Conservation (phyloP, 371 early-diverging fungal genomes). For the Apophysomyces variabilis region DNA sequence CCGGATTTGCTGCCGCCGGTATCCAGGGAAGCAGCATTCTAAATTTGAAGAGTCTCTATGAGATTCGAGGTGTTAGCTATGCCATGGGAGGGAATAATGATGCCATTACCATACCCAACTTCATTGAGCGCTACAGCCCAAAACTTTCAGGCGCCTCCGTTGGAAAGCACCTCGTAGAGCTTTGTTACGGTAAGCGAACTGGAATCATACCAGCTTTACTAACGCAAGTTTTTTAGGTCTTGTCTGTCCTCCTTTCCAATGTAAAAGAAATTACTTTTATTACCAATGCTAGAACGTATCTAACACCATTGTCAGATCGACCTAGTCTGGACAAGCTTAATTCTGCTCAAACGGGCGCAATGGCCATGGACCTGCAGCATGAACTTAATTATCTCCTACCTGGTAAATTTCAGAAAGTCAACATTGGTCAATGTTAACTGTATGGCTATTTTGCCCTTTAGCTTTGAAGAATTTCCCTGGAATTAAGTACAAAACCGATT, state of each 20-base stretch:
- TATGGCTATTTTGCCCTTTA: neutral
- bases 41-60: constrained; percentile 14
- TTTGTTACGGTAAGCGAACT: constrained; percentile 20
- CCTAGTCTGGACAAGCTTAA: constrained; percentile 26
- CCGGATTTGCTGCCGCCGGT: constrained; percentile 21
- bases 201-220: neutral
- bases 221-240: neutral
- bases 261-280: neutral
- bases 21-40: constrained; percentile 14
- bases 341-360: constrained; percentile 31
- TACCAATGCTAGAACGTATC: too few species aligned
- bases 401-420: neutral
- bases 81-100: constrained; percentile 27
- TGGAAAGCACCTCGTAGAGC: constrained; percentile 28
- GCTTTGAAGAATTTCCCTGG: constrained; percentile 19
- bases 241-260: constrained; percentile 13
- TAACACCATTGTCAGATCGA: constrained; percentile 11
- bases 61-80: constrained; percentile 31
- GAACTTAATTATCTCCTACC: constrained; percentile 28
- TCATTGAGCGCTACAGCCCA: constrained; percentile 26
- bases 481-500: constrained; percentile 15
- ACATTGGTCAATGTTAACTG: neutral
- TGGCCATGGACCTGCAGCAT: constrained; percentile 24
- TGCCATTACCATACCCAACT: constrained; percentile 27
- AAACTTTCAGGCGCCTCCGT: constrained; percentile 22